A percentile compares a stretch with the other conserved stretches of the same genome.
Conservation (phyloP, 163 green algal species). For the Coccomyxa subellipsoidea region DNA sequence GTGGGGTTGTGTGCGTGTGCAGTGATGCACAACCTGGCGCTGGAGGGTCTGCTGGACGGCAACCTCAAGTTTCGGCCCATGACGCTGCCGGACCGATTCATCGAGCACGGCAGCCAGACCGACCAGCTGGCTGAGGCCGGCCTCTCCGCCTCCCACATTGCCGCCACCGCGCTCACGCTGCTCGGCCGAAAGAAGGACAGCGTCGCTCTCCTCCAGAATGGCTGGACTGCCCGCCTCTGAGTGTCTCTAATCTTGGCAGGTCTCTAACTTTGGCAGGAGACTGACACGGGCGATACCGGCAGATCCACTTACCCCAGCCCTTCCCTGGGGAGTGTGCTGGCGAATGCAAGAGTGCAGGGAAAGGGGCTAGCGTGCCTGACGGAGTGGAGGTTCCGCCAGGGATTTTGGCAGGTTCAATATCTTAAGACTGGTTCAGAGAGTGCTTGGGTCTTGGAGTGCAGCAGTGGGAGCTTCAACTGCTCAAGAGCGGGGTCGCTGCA, state of each 20-base stretch:
- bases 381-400: too few species aligned
- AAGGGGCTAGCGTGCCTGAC: too few species aligned
- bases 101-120: conserved; percentile 91
- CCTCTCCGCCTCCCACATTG: conserved; percentile 85
- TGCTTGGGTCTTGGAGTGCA: too few species aligned
- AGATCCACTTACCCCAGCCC: too few species aligned
- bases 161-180: conserved; percentile 73
- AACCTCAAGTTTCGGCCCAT: conserved; percentile 95
- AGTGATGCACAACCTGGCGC: conserved; percentile 60
- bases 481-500: too few species aligned
- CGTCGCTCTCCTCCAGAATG: background rate
- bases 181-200: conserved; percentile 45
- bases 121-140: conserved; percentile 93
- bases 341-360: too few species aligned
- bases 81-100: conserved; percentile 93
- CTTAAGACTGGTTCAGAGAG: too few species aligned
- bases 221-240: background rate
- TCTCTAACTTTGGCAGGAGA: background rate
- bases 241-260: background rate
- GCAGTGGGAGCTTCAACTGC: too few species aligned
- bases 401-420: too few species aligned
- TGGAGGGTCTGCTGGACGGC: conserved; percentile 85
- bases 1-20: background rate
- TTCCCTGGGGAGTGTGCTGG: too few species aligned
- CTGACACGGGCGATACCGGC: background rate